Evolutionary conservation across 495 filamentous ascomycete genomes (phyloP).

Genomic region (Cercophora samala): DNA sequence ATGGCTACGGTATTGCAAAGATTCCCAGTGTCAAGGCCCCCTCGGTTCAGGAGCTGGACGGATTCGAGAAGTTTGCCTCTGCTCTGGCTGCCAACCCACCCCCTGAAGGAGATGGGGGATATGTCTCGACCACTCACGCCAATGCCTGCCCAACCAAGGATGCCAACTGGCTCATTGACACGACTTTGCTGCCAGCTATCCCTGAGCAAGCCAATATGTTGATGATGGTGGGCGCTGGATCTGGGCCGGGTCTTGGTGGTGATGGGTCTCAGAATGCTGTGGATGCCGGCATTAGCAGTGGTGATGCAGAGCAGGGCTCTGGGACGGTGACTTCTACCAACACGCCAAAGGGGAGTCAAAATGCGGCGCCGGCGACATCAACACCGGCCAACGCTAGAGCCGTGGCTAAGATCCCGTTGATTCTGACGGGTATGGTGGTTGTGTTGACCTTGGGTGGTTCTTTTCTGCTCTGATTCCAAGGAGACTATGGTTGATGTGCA

Average conservation of each 20-base stretch:
- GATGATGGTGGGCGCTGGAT: constrained; percentile 71
- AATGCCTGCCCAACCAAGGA: constrained; percentile 66
- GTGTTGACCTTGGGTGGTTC: constrained; percentile 43
- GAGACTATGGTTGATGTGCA: neutral
- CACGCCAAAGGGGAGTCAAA: constrained; percentile 25
- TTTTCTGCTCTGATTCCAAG: constrained; percentile 58
- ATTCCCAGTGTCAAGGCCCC: constrained; percentile 47
- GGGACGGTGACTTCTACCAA: constrained; percentile 46
- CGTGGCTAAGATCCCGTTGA: constrained; percentile 53
- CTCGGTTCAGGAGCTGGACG: constrained; percentile 47
- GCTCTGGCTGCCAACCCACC: constrained; percentile 60
- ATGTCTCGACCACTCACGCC: constrained; percentile 62
- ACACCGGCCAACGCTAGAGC: constrained; percentile 38
- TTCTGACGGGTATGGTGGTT: constrained; percentile 52
- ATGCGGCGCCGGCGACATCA: constrained; percentile 20
- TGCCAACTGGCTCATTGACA: constrained; percentile 69
- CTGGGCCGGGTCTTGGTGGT: constrained; percentile 67
- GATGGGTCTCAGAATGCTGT: constrained; percentile 69
- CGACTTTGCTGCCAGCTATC: constrained; percentile 66
- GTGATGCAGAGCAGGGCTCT: constrained; percentile 61
- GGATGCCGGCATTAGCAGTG: constrained; percentile 51
- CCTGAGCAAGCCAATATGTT: constrained; percentile 60
- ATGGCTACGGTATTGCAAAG: constrained; percentile 72
- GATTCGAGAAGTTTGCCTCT: constrained; percentile 63
- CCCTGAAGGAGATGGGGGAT: constrained; percentile 74